phyloP scores from a whole-genome alignment of 495 filamentous ascomycete genomes.

The Neurospora sp. region DNA sequence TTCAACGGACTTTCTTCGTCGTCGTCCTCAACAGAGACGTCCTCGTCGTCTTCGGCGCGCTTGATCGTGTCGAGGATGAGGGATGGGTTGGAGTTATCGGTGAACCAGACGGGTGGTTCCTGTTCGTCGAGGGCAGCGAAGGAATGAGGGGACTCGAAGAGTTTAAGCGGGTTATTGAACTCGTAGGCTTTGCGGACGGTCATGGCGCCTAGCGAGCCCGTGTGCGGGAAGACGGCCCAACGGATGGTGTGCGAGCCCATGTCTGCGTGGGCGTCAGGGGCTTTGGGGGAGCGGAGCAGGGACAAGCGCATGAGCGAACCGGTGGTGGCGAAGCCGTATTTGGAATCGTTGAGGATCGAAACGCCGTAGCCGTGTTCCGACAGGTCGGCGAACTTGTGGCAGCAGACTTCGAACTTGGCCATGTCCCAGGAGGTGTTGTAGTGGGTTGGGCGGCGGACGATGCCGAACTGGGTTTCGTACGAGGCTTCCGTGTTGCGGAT shows the following conservation, averaged over 20 bases:
- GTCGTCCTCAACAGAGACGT: conserved; percentile 63
- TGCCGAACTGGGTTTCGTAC: conserved; percentile 93
- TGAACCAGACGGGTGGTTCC: conserved; percentile 43
- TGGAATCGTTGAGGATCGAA: conserved; percentile 88
- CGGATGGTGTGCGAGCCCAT: conserved; percentile 87
- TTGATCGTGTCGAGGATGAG: conserved; percentile 78
- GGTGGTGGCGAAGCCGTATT: conserved; percentile 89
- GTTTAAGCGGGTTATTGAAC: conserved; percentile 74
- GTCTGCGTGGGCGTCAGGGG: conserved; percentile 90
- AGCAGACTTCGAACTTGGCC: conserved; percentile 98
- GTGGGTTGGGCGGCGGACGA: conserved; percentile 81
- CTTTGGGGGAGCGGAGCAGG: conserved; percentile 85
- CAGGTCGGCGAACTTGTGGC: conserved; percentile 94
- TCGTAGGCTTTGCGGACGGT: conserved; percentile 78
- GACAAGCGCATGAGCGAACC: conserved; percentile 91
- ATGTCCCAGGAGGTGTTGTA: conserved; percentile 98
- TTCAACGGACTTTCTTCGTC: conserved; percentile 28
- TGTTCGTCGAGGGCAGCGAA: conserved; percentile 25
- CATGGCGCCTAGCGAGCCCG: conserved; percentile 53
- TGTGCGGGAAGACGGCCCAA: conserved; percentile 86
- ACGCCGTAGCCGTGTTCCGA: conserved; percentile 89
- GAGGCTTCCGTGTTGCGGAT: conserved; percentile 83
- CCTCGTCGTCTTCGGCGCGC: conserved; percentile 91
- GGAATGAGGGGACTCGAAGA: conserved; percentile 26
- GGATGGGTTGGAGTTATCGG: conserved; percentile 38